These are phyloP conservation scores for Moricandia moricandioides DNA, from an alignment of 345 rosid species.

Conservation along the genomic window DNA sequence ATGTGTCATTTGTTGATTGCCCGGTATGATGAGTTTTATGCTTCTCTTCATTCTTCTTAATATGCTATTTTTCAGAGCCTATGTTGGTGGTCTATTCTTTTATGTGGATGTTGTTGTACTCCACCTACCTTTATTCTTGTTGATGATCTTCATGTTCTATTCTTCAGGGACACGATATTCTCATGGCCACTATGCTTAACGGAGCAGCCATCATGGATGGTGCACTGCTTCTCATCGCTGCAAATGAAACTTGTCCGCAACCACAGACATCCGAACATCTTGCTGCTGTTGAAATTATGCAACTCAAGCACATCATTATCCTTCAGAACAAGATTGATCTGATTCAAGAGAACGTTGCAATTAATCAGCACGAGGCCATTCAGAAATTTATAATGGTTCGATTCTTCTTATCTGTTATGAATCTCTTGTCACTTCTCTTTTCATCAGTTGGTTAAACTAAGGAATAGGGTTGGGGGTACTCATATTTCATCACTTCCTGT, in stretches of 20 bases:
- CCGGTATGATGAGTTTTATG: slow-evolving; percentile 53
- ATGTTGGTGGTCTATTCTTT: background rate
- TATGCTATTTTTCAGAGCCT: background rate
- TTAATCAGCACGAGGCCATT: slow-evolving; percentile 88
- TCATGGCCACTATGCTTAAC: slow-evolving; percentile 99
- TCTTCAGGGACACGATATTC: slow-evolving; percentile 93
- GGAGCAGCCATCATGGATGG: slow-evolving; percentile 99
- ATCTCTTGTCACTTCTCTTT: background rate
- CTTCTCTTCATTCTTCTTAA: background rate
- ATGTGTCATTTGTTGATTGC: slow-evolving; percentile 97
- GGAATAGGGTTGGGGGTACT: slow-evolving; percentile 3
- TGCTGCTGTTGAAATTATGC: slow-evolving; percentile 98
- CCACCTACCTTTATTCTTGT: background rate
- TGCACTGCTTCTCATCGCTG: slow-evolving; percentile 91
- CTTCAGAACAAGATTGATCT: slow-evolving; percentile 97
- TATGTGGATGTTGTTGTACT: too few relatives aligned
- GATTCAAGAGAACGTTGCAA: slow-evolving; percentile 91
- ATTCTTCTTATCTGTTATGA: background rate
- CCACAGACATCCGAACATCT: slow-evolving; percentile 99
- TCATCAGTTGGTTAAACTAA: slow-evolving; percentile 8
- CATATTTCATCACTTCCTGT: background rate
- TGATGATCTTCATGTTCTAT: background rate
- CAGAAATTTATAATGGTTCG: slow-evolving; percentile 76
- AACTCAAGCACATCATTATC: slow-evolving; percentile 83
- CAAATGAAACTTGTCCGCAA: slow-evolving; percentile 96